Evolutionary conservation across 2,329 filamentous ascomycete genomes (phyloP), one percentile per base, ranked within the genome.

Genomic region (Cercospora brassicicola): DNA sequence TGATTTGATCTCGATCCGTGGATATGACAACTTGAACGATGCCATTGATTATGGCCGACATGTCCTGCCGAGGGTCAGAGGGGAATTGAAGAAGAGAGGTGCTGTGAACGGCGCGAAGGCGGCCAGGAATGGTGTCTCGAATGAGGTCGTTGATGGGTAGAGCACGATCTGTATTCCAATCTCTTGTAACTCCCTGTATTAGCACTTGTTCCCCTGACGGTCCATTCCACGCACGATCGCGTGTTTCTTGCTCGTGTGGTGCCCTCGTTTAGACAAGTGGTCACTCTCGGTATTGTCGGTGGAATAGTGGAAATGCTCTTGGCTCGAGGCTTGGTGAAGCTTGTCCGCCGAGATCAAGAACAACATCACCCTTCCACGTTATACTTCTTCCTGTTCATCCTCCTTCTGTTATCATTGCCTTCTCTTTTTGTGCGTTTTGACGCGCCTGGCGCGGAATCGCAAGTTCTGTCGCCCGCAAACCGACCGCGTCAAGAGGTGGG

Each of bases 11-110:
- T 87, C 85, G 0, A 88, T 89, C 69, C 83, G 86, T 39, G 87
- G 86, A 0, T 89, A 88, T 70, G 87, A 88, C 69, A 88, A 88
- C 72, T 76, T 87, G 36, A 86, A 87, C 66, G 86, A 88, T 74
- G 84, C 84, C 0, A 82, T 88, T 63, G 86, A 88, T 71, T 88
- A 88, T 72, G 86, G 86, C 1, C 81, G 86, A 0, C 85, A 85
- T 72, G 80, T 89, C 2, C 72, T 88, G 68, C 86, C 86, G 0
- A 76, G 71, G 15, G 85, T 88, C 1, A 79, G 84, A 0, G 79
- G 75, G 23, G 82, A 63, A 28, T 51, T 75, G 72, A 70, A 74
- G 64, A 73, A 73, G 68, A 70, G 75, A 39, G 74, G 51, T 13
- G 51, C 18, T 15, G 33, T 23, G 51, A 39, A 31, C 6, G 62